Evolutionary conservation across 805 yeast genomes (phyloP).

Genomic region (Candida fluviatilis): DNA sequence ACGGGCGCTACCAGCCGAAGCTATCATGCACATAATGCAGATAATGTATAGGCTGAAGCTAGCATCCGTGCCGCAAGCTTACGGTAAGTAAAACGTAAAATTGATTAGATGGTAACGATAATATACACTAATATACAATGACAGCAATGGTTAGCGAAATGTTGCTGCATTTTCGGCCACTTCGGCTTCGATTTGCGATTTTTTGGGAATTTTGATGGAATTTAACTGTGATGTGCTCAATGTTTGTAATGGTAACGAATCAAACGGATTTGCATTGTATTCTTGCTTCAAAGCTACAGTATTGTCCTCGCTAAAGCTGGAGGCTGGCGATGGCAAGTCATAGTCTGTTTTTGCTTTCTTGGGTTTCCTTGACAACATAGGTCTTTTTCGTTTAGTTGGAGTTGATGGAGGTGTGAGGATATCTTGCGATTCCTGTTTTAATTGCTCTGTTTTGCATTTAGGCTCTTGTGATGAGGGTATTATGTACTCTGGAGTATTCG

Average conservation of each 20-base stretch:
- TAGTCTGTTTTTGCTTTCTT: slow-evolving; percentile 10
- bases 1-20: background rate
- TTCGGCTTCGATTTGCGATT: background rate
- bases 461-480: background rate
- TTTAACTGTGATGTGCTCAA: slow-evolving; percentile 10
- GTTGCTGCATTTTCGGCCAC: background rate
- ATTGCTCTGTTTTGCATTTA: background rate
- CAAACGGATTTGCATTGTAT: background rate
- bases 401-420: slow-evolving; percentile 32
- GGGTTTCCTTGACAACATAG: slow-evolving; percentile 17
- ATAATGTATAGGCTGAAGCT: no score
- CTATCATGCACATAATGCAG: no score
- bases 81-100: no score
- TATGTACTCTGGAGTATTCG: background rate
- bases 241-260: slow-evolving; percentile 8
- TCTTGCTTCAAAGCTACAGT: background rate
- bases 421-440: background rate
- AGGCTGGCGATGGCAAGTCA: slow-evolving; percentile 31
- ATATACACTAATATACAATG: slow-evolving; percentile 4
- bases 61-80: no score
- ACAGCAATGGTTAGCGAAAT: background rate
- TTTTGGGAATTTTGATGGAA: slow-evolving; percentile 1
- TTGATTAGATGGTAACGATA: no score
- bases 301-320: slow-evolving; percentile 22
- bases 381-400: slow-evolving; percentile 25